Base-by-base conservation (phyloP, 805 yeast species). In the Wickerhamiella sergipiensis region DNA sequence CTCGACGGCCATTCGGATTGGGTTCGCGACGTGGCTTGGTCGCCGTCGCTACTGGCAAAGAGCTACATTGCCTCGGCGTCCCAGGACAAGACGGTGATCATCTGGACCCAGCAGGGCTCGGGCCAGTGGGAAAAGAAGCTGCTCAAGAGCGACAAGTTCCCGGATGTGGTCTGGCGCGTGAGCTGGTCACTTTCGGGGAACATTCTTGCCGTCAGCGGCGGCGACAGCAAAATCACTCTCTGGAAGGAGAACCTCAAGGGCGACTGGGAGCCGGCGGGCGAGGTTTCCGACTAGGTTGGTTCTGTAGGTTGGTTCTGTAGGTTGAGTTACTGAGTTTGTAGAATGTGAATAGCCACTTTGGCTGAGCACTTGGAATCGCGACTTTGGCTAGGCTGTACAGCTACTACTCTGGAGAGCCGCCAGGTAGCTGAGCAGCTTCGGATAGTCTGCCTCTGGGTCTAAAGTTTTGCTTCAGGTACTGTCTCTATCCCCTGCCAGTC, bases 21-120 rank as follows among this genome's bases (percentile, higher is more conserved):
- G 99, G 97, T 92, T 33, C 81, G 98, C 68, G 99, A 92, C 65
- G 97, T 90, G 54, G 87, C 95, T 3, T 92, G 98, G 98, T 87
- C 96, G 19, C 96, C 97, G 46, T 81, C 95, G 1, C 80, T 86
- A 46, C 75, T 92, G 55, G 77, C 86, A 46, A 83, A 85, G 59
- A 81, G 95, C 13, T 90, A 88, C 66, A 84, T 92, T 60, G 98
- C 97, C 13, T 81, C 95, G 38, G 97, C 96, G 9, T 89, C 97
- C 21, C 97, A 92, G 70, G 99, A 92, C 68, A 82, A 86, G 66
- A 84, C 94, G 0, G 97, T 94, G 48, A 73, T 89, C 54, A 84
- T 92, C 64, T 92, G 99, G 99, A 81, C 95, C 8, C 90, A 87
- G 67, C 89, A 82, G 56, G 75, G 71, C 48, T 66, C 66, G 51